These are phyloP conservation scores for Bonia amplexicaulis DNA, from an alignment of 176 grass and related monocot species.

Conservation along the genomic window DNA sequence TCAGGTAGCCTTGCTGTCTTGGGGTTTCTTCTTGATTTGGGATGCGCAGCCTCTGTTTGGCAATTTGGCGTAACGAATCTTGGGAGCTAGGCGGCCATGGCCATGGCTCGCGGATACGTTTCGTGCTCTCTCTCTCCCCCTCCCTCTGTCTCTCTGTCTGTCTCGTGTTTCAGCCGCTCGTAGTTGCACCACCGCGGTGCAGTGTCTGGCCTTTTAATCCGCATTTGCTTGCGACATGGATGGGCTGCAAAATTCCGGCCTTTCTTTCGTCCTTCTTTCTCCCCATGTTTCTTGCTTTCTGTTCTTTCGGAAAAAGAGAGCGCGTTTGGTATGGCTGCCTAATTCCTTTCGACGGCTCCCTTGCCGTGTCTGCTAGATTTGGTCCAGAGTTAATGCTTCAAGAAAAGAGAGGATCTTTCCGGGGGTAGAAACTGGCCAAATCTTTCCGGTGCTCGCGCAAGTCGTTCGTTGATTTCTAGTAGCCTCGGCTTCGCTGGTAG, in stretches of 20 bases:
- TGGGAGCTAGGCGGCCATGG: background rate
- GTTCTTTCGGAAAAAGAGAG: background rate
- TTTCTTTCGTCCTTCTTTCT: background rate
- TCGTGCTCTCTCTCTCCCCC: background rate
- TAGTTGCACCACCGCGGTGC: background rate
- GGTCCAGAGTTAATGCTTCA: background rate
- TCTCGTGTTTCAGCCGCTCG: background rate
- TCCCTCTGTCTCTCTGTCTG: too few relatives aligned
- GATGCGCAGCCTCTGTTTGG: background rate
- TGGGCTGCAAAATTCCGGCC: background rate
- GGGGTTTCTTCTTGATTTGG: background rate
- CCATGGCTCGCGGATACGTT: background rate
- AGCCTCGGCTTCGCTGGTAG: background rate
- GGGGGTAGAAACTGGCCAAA: slow-evolving; percentile 15
- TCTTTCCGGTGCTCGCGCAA: slow-evolving; percentile 4
- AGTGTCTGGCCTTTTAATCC: background rate
- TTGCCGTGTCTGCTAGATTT: slow-evolving; percentile 9
- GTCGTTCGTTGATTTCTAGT: slow-evolving; percentile 26
- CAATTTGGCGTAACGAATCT: background rate
- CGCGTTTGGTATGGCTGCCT: background rate
- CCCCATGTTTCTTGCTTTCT: background rate
- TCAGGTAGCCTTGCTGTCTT: slow-evolving; percentile 46
- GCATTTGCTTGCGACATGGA: slow-evolving; percentile 11
- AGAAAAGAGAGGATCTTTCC: background rate
- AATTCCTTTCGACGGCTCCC: slow-evolving; percentile 33